Evolutionary conservation across 768 basidiomycete species (phyloP).

Genomic region (Chalciporus chontae): DNA sequence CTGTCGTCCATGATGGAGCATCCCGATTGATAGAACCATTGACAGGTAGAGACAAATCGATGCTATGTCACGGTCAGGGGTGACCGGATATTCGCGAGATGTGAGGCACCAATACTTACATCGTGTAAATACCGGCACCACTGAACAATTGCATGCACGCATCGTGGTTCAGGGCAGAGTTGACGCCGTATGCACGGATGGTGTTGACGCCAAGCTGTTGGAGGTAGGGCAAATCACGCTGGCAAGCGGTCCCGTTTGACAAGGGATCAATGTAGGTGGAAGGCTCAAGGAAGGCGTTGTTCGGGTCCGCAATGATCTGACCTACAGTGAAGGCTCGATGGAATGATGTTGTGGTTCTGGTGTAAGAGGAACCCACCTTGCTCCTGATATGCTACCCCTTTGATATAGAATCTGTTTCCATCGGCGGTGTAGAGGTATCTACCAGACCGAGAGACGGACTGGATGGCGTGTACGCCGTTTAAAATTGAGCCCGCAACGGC

Average conservation of each 20-base stretch:
- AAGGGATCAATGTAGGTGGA: constrained; percentile 80
- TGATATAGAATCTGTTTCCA: constrained; percentile 83
- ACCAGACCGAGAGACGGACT: constrained; percentile 64
- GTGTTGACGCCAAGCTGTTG: constrained; percentile 75
- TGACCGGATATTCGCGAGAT: neutral
- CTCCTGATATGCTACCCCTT: constrained; percentile 80
- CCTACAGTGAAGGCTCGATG: constrained; percentile 25
- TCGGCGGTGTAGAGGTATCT: constrained; percentile 77
- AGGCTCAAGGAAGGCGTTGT: constrained; percentile 68
- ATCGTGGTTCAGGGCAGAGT: constrained; percentile 81
- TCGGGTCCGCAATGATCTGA: constrained; percentile 37
- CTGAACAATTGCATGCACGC: constrained; percentile 78
- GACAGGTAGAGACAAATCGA: constrained; percentile 81
- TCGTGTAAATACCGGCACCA: constrained; percentile 80
- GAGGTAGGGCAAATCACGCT: constrained; percentile 76
- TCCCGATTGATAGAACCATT: constrained; percentile 82
- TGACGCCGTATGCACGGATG: constrained; percentile 83
- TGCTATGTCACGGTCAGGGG: constrained; percentile 40
- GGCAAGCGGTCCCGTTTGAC: constrained; percentile 60
- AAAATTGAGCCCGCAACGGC: constrained; percentile 40
- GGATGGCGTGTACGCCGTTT: constrained; percentile 61
- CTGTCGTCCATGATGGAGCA: constrained; percentile 75
- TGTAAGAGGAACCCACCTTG: constrained; percentile 49
- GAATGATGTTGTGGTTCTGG: neutral
- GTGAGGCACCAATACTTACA: constrained; percentile 48